A percentile compares a stretch with the other conserved stretches of the same genome.
These are phyloP conservation scores for Penicillium sp. DNA, from an alignment of 2,329 filamentous ascomycete species.

Conservation along the genomic window DNA sequence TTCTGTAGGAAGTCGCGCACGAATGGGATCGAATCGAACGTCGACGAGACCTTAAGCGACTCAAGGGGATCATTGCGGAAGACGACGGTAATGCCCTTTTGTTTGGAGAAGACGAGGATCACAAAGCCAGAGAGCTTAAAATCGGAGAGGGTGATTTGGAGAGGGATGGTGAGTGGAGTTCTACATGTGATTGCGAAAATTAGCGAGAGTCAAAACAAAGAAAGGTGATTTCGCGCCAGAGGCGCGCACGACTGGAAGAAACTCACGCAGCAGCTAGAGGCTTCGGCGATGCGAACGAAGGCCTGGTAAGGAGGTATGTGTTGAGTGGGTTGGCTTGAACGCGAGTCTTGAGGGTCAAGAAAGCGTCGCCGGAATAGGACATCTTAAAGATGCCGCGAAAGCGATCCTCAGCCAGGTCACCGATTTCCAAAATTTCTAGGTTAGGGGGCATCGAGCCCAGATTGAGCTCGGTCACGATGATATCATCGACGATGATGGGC, in stretches of 20 bases:
- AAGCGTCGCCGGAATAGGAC: conserved; percentile 95
- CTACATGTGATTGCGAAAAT: conserved; percentile 35
- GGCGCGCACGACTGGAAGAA: neutral
- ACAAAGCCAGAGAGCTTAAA: conserved; percentile 97
- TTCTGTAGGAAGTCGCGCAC: conserved; percentile 96
- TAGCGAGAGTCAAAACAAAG: conserved; percentile 13
- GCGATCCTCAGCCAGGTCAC: conserved; percentile 93
- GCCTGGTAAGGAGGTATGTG: conserved; percentile 90
- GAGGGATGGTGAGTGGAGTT: conserved; percentile 91
- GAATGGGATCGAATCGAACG: conserved; percentile 98
- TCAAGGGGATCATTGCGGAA: conserved; percentile 98
- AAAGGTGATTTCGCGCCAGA: neutral
- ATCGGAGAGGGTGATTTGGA: conserved; percentile 94
- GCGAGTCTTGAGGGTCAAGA: conserved; percentile 90
- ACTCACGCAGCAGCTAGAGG: conserved; percentile 79
- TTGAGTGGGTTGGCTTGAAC: conserved; percentile 98
- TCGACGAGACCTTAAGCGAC: conserved; percentile 97
- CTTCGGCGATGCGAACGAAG: conserved; percentile 88
- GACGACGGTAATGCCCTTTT: conserved; percentile 94
- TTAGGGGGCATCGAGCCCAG: conserved; percentile 93
- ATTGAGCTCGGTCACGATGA: conserved; percentile 97
- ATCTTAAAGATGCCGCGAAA: conserved; percentile 99
- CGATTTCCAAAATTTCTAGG: conserved; percentile 96
- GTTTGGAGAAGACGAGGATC: conserved; percentile 94
- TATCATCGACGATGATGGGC: conserved; percentile 98